Conservation (phyloP, 768 basidiomycete species). For the Podaxis pistillaris region DNA sequence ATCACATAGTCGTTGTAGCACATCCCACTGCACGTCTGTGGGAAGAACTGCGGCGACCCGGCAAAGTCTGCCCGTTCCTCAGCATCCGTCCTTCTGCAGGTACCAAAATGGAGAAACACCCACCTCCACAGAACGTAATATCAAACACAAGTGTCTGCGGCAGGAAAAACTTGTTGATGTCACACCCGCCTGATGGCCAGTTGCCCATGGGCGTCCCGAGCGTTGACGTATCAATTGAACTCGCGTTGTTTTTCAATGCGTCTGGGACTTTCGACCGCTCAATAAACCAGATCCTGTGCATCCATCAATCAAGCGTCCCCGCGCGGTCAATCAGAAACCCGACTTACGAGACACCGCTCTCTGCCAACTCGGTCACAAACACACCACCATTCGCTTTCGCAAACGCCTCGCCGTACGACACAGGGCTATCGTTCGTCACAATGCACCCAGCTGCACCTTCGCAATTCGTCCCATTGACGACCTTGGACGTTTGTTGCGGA, state of each 20-base stretch:
- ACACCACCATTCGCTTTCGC: constrained; percentile 68
- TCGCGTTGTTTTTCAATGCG: neutral
- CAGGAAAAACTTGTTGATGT: constrained; percentile 13
- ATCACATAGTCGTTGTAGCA: constrained; percentile 19
- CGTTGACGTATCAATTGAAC: constrained; percentile 17
- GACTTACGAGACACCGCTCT: constrained; percentile 61
- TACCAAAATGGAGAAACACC: neutral
- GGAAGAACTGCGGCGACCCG: constrained; percentile 16
- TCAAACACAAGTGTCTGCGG: constrained; percentile 18
- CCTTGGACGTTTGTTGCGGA: constrained; percentile 45
- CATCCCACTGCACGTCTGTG: constrained; percentile 16
- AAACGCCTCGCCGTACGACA: constrained; percentile 67
- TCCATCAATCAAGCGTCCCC: constrained; percentile 17
- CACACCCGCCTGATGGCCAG: constrained; percentile 17
- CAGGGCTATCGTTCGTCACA: constrained; percentile 48
- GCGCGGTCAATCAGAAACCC: neutral
- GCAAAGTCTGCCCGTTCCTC: constrained; percentile 14
- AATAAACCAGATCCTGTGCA: constrained; percentile 18
- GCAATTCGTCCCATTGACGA: constrained; percentile 60
- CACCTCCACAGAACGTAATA: constrained; percentile 19
- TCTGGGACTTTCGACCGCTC: constrained; percentile 14
- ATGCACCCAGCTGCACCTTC: constrained; percentile 58
- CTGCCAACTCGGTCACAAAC: constrained; percentile 71
- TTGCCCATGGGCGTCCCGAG: constrained; percentile 19
- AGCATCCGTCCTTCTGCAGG: neutral